Evolutionary conservation across 2,329 filamentous ascomycete species (phyloP).

Genomic region (Nemania serpens): DNA sequence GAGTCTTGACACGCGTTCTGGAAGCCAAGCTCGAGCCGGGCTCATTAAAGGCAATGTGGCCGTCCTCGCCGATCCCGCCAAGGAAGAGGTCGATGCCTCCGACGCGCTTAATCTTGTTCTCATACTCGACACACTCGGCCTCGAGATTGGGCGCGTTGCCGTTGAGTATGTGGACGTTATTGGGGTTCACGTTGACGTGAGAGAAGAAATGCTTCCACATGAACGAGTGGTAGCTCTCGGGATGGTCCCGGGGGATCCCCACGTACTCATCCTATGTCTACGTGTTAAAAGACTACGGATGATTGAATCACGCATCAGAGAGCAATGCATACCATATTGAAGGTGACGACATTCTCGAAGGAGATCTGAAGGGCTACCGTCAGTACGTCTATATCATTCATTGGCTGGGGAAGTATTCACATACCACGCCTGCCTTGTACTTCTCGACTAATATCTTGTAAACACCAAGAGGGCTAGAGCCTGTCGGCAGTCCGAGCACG

Average conservation of each 20-base stretch:
- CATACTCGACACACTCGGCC: slow-evolving; percentile 78
- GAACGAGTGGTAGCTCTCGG: slow-evolving; percentile 87
- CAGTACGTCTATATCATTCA: slow-evolving; percentile 17
- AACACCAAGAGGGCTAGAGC: slow-evolving; percentile 77
- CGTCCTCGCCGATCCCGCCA: slow-evolving; percentile 82
- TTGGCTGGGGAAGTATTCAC: slow-evolving; percentile 19
- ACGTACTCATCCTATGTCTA: slow-evolving; percentile 77
- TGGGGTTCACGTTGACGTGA: slow-evolving; percentile 78
- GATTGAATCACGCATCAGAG: neutral
- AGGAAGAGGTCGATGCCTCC: slow-evolving; percentile 88
- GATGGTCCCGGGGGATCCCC: slow-evolving; percentile 79
- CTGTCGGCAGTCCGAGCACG: slow-evolving; percentile 81
- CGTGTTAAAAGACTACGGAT: slow-evolving; percentile 20
- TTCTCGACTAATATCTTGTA: slow-evolving; percentile 76
- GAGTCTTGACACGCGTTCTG: slow-evolving; percentile 81
- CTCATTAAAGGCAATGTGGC: slow-evolving; percentile 91
- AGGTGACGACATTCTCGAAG: slow-evolving; percentile 86
- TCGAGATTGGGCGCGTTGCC: slow-evolving; percentile 78
- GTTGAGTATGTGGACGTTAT: slow-evolving; percentile 83
- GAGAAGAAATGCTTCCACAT: slow-evolving; percentile 95
- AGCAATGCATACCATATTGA: slow-evolving; percentile 73
- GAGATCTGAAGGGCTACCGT: slow-evolving; percentile 63
- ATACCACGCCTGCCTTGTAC: slow-evolving; percentile 67
- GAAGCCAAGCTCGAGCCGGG: slow-evolving; percentile 79
- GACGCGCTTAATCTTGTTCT: slow-evolving; percentile 72